These are phyloP conservation scores for Sporothrix brunneoviolacea DNA, from an alignment of 2,329 filamentous ascomycete species.

Conservation along the genomic window DNA sequence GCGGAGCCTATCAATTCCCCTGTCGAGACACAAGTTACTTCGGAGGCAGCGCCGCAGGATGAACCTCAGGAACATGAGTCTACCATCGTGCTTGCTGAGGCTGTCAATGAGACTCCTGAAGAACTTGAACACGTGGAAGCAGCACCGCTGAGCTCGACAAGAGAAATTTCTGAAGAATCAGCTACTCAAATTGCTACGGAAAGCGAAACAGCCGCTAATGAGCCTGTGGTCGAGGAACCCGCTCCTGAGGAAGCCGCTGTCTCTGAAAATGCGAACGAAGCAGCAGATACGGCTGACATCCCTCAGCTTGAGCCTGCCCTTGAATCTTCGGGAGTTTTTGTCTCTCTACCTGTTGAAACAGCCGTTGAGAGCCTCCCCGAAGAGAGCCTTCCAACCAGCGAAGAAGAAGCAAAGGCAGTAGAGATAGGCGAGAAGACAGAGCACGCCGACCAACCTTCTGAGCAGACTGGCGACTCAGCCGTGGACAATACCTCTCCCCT, in stretches of 20 bases:
- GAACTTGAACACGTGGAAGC: no score
- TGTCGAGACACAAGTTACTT: no score
- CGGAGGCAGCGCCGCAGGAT: no score
- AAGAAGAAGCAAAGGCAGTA: neutral
- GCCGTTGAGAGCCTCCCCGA: neutral
- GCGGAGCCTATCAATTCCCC: no score
- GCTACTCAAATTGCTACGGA: no score
- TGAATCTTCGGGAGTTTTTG: neutral
- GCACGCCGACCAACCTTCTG: neutral
- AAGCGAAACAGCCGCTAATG: neutral
- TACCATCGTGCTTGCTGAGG: conserved; percentile 5
- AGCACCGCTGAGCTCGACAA: no score
- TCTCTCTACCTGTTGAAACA: neutral
- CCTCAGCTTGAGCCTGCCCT: neutral
- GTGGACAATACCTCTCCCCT: neutral
- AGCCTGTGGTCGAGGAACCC: neutral
- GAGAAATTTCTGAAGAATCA: no score
- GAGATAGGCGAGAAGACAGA: neutral
- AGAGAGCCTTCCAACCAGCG: neutral
- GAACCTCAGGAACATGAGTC: no score
- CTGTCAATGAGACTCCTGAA: conserved; percentile 1
- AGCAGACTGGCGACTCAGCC: neutral
- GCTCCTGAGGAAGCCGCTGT: neutral
- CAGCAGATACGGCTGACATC: neutral
- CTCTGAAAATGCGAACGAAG: neutral